Percentiles rank a stretch among this genome's conserved stretches.
phyloP scores from a whole-genome alignment of 176 grass and related monocot genomes.

The Oryza brachyantha region DNA sequence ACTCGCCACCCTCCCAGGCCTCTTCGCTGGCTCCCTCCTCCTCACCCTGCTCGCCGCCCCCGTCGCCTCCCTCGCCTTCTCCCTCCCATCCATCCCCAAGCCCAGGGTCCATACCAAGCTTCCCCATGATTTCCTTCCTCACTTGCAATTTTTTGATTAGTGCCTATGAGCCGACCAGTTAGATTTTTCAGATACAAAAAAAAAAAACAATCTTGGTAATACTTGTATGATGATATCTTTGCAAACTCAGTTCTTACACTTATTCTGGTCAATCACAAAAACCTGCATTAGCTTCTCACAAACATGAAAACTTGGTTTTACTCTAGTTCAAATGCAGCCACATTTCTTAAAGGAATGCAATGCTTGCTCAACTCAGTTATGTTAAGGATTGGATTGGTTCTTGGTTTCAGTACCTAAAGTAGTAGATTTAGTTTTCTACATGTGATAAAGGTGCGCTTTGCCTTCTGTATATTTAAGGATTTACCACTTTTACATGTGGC shows the following conservation, averaged over 20 bases:
- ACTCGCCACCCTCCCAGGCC: conserved; percentile 55
- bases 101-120: conserved; percentile 33
- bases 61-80: conserved; percentile 76
- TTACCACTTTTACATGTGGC: no score
- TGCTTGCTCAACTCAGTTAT: neutral
- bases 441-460: neutral
- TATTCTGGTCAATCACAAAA: neutral
- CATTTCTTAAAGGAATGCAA: neutral
- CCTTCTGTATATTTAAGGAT: no score
- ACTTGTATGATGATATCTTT: neutral
- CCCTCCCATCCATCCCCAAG: conserved; percentile 76
- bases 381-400: neutral
- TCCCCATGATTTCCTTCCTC: neutral
- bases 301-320: neutral
- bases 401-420: neutral
- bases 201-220: neutral
- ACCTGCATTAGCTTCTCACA: neutral
- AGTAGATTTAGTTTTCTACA: neutral
- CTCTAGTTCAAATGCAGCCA: neutral
- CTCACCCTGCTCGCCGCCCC: conserved; percentile 85
- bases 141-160: neutral
- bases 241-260: neutral
- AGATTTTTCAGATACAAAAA: neutral
- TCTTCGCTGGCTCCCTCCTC: conserved; percentile 79
- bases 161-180: neutral